phyloP scores from a whole-genome alignment of 2,329 filamentous ascomycete genomes.

The Xylariaceae sp. region DNA sequence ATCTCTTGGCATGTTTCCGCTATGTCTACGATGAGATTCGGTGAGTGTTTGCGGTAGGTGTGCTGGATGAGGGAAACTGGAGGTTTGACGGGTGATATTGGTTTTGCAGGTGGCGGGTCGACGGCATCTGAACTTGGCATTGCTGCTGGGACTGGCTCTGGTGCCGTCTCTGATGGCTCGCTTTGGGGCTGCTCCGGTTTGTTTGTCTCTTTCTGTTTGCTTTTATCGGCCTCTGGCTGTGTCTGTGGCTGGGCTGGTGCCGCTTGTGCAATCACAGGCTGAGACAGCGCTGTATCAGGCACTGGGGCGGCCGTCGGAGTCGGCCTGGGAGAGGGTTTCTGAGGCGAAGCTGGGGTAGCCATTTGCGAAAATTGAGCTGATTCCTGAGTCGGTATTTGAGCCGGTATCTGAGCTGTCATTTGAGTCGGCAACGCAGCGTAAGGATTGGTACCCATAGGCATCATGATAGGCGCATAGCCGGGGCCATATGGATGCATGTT shows the following conservation, averaged over 20 bases:
- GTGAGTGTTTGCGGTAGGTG: conserved; percentile 35
- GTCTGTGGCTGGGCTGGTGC: not conserved
- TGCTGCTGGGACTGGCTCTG: not conserved
- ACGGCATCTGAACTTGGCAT: not conserved
- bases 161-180: not conserved
- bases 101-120: conserved; percentile 3
- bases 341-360: not conserved
- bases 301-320: not conserved
- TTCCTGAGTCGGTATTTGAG: not conserved
- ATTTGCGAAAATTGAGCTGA: not conserved
- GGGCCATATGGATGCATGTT: conserved; percentile 21
- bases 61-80: conserved; percentile 27
- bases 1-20: conserved; percentile 46
- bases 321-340: not conserved
- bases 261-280: not conserved
- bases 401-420: not conserved
- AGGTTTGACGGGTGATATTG: conserved; percentile 16
- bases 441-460: conserved; percentile 22
- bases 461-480: conserved; percentile 26
- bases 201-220: not conserved
- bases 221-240: not conserved
- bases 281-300: not conserved
- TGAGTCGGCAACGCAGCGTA: conserved; percentile 20
- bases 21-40: conserved; percentile 45
- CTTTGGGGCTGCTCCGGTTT: not conserved